Conservation (phyloP, 2,329 filamentous ascomycete genomes). For the Fonsecaea nubica region DNA sequence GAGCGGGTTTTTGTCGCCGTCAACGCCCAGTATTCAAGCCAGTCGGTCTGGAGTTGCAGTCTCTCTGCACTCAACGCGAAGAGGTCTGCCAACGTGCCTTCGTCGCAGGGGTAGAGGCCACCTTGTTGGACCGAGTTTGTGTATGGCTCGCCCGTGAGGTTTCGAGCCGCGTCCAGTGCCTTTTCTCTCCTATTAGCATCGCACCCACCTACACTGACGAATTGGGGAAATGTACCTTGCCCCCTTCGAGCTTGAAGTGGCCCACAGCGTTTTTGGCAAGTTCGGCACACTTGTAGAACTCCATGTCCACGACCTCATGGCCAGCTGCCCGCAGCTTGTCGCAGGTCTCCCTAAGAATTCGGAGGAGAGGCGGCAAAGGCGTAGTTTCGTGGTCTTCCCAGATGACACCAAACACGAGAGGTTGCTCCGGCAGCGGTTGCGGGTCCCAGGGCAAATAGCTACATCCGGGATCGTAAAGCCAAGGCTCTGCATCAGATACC, state of each 20-base stretch:
- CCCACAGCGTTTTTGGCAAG: slow-evolving; percentile 53
- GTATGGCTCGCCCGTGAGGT: not conserved
- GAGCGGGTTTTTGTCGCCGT: slow-evolving; percentile 68
- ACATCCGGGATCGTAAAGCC: slow-evolving; percentile 16
- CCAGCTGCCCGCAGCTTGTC: slow-evolving; percentile 53
- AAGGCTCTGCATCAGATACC: slow-evolving; percentile 1
- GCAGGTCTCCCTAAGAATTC: slow-evolving; percentile 22
- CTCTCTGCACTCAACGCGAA: slow-evolving; percentile 49
- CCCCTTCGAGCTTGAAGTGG: slow-evolving; percentile 67
- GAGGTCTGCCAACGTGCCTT: slow-evolving; percentile 39
- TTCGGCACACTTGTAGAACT: slow-evolving; percentile 43
- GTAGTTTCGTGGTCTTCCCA: slow-evolving; percentile 28
- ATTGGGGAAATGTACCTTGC: slow-evolving; percentile 39
- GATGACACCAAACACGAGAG: slow-evolving; percentile 30
- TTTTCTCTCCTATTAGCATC: slow-evolving; percentile 57
- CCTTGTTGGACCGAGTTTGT: not conserved
- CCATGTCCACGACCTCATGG: slow-evolving; percentile 54
- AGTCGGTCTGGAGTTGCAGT: slow-evolving; percentile 49
- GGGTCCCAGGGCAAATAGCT: slow-evolving; percentile 47
- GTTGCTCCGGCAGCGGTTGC: slow-evolving; percentile 43
- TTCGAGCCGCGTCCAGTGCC: slow-evolving; percentile 26
- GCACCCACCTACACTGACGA: slow-evolving; percentile 52
- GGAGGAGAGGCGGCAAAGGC: slow-evolving; percentile 30
- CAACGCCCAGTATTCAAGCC: slow-evolving; percentile 60
- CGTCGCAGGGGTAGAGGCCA: slow-evolving; percentile 34